Conservation (phyloP, 2,329 filamentous ascomycete genomes). For the Lecanosticta acicola region DNA sequence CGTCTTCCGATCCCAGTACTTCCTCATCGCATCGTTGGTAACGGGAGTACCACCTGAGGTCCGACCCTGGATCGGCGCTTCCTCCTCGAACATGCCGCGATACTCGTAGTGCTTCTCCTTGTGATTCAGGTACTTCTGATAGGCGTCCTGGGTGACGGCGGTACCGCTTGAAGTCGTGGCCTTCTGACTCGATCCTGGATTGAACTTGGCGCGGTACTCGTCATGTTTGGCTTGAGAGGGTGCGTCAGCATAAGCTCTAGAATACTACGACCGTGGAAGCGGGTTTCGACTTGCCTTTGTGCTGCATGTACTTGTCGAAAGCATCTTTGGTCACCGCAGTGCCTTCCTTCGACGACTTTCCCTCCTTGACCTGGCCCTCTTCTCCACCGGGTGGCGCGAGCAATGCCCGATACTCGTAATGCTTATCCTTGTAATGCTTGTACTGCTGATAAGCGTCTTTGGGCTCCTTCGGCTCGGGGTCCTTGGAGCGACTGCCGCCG, state of each 20-base stretch:
- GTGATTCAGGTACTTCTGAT: slow-evolving; percentile 1
- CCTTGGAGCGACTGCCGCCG: background rate
- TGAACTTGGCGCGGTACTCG: background rate
- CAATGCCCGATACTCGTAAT: background rate
- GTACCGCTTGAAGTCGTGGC: background rate
- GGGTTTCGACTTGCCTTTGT: too few species aligned
- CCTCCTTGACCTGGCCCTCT: too few species aligned
- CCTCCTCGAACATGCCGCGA: background rate
- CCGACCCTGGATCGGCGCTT: background rate
- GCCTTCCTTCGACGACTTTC: background rate
- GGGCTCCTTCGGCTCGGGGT: background rate
- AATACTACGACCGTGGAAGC: too few species aligned
- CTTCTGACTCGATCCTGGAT: too few species aligned
- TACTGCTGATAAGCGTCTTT: background rate
- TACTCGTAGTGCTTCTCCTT: slow-evolving; percentile 5
- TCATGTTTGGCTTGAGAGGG: too few species aligned
- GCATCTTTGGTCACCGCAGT: background rate
- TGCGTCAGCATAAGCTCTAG: too few species aligned
- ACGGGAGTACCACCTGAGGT: background rate
- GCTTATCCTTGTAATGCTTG: background rate
- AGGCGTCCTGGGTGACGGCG: background rate
- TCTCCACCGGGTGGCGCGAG: background rate
- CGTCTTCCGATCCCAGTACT: background rate
- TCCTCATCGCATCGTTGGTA: background rate
- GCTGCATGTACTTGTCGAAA: background rate